Conservation (phyloP, 2,329 filamentous ascomycete species). For the Neonectria faginata region DNA sequence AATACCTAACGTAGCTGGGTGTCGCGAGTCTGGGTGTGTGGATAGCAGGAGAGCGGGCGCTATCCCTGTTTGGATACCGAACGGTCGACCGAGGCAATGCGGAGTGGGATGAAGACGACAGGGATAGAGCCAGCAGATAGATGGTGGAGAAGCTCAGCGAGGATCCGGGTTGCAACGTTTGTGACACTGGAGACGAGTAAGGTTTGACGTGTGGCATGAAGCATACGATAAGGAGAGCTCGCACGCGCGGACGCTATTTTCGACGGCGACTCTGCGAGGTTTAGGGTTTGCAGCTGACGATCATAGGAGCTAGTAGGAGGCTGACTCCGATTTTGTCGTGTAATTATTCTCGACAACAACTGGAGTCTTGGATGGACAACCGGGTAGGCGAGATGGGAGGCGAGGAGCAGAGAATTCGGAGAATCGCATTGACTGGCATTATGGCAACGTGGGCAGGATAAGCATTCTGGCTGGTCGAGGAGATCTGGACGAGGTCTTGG, state of each 20-base stretch:
- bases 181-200: neutral
- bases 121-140: neutral
- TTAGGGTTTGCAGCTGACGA: too few relatives aligned
- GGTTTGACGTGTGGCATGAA: neutral
- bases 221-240: neutral
- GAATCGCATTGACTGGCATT: neutral
- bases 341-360: too few relatives aligned
- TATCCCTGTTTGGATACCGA: slow-evolving; percentile 30
- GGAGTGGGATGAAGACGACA: neutral
- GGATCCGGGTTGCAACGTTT: slow-evolving; percentile 3
- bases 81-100: slow-evolving; percentile 14
- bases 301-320: too few relatives aligned
- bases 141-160: too few relatives aligned
- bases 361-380: too few relatives aligned
- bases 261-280: too few relatives aligned
- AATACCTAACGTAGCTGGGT: neutral
- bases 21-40: slow-evolving; percentile 7
- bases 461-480: slow-evolving; percentile 23
- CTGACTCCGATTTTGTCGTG: too few relatives aligned
- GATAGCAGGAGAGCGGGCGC: neutral
- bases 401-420: neutral
- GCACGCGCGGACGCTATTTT: neutral
- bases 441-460: slow-evolving; percentile 28
- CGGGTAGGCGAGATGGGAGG: too few relatives aligned
- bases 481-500: neutral